Percentiles rank a stretch among this genome's conserved stretches.
Evolutionary conservation across 805 yeast genomes (phyloP).

Genomic region (Wickerhamiella spandovensis): DNA sequence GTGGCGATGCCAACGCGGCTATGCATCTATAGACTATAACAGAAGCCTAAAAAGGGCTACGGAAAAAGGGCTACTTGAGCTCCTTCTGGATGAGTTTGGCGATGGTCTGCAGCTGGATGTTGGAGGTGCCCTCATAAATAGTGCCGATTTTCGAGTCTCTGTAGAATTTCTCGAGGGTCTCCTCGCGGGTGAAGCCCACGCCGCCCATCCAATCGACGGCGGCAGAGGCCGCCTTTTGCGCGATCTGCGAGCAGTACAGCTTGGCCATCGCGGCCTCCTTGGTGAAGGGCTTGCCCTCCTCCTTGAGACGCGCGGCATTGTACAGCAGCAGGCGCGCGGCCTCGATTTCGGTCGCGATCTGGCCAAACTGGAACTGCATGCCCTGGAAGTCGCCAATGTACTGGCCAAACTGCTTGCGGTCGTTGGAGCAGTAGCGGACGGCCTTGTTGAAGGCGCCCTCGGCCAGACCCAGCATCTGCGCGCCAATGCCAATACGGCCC

Average conservation of each 20-base stretch:
- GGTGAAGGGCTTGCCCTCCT: constrained; percentile 28
- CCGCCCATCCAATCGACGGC: constrained; percentile 39
- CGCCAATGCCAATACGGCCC: constrained; percentile 34
- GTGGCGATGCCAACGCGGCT: too few relatives aligned
- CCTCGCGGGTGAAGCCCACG: constrained; percentile 34
- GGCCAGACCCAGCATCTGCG: constrained; percentile 34
- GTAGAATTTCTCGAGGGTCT: constrained; percentile 30
- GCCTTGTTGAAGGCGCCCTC: constrained; percentile 32
- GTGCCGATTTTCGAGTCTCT: constrained; percentile 34
- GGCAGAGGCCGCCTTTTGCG: constrained; percentile 28
- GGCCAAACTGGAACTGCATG: constrained; percentile 34
- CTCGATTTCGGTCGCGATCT: constrained; percentile 32
- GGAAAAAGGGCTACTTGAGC: constrained; percentile 10
- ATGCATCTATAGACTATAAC: too few relatives aligned
- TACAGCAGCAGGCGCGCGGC: constrained; percentile 31
- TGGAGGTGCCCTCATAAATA: constrained; percentile 33
- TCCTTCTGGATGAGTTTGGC: constrained; percentile 29
- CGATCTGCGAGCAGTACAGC: constrained; percentile 29
- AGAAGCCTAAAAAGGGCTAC: too few relatives aligned
- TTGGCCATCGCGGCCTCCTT: constrained; percentile 36
- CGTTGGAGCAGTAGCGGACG: constrained; percentile 26
- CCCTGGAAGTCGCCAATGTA: constrained; percentile 33
- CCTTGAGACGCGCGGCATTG: constrained; percentile 35
- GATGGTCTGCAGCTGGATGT: constrained; percentile 32
- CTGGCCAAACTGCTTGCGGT: constrained; percentile 32